Conservation (phyloP, 352 stramenopile genomes). For the Globisporangium recalcitrans region DNA sequence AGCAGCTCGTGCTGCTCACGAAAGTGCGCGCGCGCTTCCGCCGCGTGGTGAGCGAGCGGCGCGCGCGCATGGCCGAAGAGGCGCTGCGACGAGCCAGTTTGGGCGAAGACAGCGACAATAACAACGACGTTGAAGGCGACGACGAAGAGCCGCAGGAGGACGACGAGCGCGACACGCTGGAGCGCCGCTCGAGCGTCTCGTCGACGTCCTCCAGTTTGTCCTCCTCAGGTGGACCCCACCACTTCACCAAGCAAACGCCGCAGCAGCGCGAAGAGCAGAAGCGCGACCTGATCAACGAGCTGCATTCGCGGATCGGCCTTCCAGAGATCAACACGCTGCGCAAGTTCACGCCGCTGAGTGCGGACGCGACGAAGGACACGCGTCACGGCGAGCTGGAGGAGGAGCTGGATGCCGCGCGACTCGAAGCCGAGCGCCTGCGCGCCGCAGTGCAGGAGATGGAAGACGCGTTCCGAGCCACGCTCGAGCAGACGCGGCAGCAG, state of each 20-base stretch:
- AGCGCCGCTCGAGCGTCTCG: constrained; percentile 1
- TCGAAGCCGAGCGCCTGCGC: constrained; percentile 57
- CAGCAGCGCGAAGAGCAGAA: constrained; percentile 48
- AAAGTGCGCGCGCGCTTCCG: constrained; percentile 52
- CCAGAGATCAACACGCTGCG: constrained; percentile 64
- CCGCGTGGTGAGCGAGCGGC: constrained; percentile 38
- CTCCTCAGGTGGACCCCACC: background rate
- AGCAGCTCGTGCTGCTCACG: constrained; percentile 53
- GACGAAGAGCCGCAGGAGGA: constrained; percentile 15
- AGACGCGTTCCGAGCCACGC: constrained; percentile 34
- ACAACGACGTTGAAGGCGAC: constrained; percentile 18
- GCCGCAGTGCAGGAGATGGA: constrained; percentile 61
- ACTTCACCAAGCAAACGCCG: constrained; percentile 12
- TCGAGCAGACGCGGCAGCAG: constrained; percentile 42
- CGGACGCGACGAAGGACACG: constrained; percentile 34
- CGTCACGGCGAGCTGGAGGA: constrained; percentile 44
- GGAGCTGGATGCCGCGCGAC: constrained; percentile 48
- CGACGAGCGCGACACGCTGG: background rate
- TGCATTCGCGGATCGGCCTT: constrained; percentile 62
- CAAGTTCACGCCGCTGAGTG: constrained; percentile 61
- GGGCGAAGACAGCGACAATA: constrained; percentile 1
- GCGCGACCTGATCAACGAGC: constrained; percentile 69
- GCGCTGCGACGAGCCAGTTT: constrained; percentile 14
- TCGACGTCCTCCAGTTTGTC: background rate
- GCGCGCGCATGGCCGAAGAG: constrained; percentile 42